Evolutionary conservation across 305 asterid genomes (phyloP).

Genomic region (Plantago coronopus): DNA sequence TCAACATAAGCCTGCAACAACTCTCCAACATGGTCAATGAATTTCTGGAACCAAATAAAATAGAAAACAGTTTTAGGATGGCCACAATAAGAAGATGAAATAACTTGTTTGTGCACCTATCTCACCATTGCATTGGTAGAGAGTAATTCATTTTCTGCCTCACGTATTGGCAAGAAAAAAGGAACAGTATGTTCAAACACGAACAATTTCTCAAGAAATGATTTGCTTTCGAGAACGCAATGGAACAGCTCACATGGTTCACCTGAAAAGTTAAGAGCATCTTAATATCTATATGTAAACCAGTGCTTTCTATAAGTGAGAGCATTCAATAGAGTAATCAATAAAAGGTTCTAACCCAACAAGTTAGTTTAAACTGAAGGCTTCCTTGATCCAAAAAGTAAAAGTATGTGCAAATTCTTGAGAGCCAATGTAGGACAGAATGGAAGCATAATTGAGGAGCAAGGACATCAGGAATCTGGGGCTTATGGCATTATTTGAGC

Average conservation of each 20-base stretch:
- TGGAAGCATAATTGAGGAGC: no score
- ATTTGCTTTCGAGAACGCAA: constrained; percentile 98
- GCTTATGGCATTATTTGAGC: no score
- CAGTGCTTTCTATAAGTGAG: not conserved
- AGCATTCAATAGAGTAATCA: not conserved
- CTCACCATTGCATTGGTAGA: constrained; percentile 92
- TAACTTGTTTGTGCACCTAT: constrained; percentile 23
- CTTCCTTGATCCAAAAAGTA: not conserved
- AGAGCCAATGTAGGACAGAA: no score
- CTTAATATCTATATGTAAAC: constrained; percentile 12
- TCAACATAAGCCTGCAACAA: constrained; percentile 94
- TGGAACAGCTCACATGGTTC: constrained; percentile 91
- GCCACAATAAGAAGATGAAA: constrained; percentile 20
- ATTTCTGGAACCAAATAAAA: constrained; percentile 60
- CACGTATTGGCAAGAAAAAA: constrained; percentile 94
- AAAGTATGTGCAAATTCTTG: no score
- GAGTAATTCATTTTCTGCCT: constrained; percentile 77
- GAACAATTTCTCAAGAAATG: constrained; percentile 96
- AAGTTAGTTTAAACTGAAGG: not conserved
- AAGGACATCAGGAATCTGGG: no score
- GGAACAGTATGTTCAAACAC: constrained; percentile 92
- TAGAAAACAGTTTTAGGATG: constrained; percentile 14
- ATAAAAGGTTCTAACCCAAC: not conserved
- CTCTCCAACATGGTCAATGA: constrained; percentile 91
- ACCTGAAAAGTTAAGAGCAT: constrained; percentile 49